These are phyloP conservation scores for Pleurotus tuoliensis DNA, from an alignment of 768 basidiomycete species.

Conservation along the genomic window DNA sequence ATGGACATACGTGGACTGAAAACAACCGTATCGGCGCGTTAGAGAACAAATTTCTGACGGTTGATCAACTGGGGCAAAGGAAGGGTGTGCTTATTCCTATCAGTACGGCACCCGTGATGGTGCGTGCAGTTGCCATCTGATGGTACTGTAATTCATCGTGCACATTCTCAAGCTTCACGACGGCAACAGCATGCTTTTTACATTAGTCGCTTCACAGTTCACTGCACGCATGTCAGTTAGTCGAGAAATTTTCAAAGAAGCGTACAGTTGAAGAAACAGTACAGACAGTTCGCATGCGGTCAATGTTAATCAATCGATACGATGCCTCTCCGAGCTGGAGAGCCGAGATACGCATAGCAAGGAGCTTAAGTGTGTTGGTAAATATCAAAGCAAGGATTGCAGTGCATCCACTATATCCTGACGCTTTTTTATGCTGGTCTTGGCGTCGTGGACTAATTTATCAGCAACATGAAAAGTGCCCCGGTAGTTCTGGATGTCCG, in stretches of 20 bases:
- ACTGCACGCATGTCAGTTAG: not conserved
- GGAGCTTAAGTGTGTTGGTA: not conserved
- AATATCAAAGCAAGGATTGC: constrained; percentile 3
- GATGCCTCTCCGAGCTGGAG: constrained; percentile 2
- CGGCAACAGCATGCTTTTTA: not conserved
- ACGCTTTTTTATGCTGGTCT: constrained; percentile 6
- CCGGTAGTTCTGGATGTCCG: constrained; percentile 7
- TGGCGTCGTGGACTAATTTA: constrained; percentile 9
- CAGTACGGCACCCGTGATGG: constrained; percentile 5
- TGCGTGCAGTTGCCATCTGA: not conserved
- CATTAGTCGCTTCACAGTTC: not conserved
- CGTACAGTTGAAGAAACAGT: not conserved
- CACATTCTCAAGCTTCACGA: not conserved
- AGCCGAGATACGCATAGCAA: not conserved
- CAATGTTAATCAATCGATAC: constrained; percentile 1
- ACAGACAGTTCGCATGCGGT: not conserved
- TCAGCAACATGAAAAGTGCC: constrained; percentile 9
- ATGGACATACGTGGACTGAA: not conserved
- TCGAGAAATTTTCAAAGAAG: not conserved
- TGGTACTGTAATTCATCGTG: constrained; percentile 1
- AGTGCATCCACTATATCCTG: constrained; percentile 7
- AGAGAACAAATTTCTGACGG: not conserved
- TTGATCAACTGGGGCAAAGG: constrained; percentile 3
- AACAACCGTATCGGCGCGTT: not conserved
- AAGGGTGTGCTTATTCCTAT: constrained; percentile 4